These are phyloP conservation scores for Dryas octopetala DNA, from an alignment of 306 rosid genomes.

Conservation along the genomic window DNA sequence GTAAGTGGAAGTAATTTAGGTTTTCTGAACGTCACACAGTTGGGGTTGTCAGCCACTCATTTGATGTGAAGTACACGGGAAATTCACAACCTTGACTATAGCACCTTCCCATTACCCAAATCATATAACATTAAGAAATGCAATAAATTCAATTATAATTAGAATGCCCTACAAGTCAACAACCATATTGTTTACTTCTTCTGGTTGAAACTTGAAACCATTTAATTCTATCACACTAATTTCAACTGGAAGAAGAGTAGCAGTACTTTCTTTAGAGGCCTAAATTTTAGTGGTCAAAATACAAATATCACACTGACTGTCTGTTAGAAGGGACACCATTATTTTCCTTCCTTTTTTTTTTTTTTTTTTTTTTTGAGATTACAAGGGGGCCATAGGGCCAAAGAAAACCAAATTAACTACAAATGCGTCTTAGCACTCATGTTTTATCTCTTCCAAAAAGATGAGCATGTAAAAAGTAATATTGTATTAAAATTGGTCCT, in stretches of 20 bases:
- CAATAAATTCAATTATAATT: not conserved
- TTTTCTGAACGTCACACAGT: slow-evolving; percentile 4
- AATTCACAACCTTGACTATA: not conserved
- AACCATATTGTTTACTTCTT: not conserved
- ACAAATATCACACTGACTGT: not conserved
- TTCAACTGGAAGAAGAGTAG: slow-evolving; percentile 1
- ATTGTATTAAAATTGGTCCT: slow-evolving; percentile 4
- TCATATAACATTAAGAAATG: not conserved
- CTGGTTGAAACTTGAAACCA: slow-evolving; percentile 6
- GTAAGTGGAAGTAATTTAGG: slow-evolving; percentile 12
- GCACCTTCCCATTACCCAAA: not conserved
- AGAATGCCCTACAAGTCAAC: not conserved
- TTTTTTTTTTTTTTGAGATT: no score
- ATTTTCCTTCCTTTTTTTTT: no score
- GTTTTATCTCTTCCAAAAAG: slow-evolving; percentile 5
- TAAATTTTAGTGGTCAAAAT: slow-evolving; percentile 14
- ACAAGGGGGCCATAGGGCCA: no score
- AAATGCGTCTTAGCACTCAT: no score
- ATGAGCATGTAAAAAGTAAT: slow-evolving; percentile 15
- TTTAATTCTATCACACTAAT: not conserved
- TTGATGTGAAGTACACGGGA: slow-evolving; percentile 1
- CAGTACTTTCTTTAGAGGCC: not conserved
- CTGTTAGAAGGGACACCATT: not conserved
- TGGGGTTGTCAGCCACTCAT: slow-evolving; percentile 1
- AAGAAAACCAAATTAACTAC: no score